Conservation (phyloP, 805 yeast species). For the Candida awuae region DNA sequence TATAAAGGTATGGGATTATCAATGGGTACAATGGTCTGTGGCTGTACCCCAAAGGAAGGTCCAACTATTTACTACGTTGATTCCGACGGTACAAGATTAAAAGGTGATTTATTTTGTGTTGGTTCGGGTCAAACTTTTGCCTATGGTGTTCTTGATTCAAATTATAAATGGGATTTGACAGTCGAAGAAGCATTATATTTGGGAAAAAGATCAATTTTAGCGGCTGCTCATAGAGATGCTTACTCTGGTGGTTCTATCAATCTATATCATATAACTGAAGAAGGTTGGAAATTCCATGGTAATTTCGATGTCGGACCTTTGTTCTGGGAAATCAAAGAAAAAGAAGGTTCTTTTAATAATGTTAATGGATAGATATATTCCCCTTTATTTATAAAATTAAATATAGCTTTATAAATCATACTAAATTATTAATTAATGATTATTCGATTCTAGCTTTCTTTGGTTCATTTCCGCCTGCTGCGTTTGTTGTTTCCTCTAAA, state of each 20-base stretch:
- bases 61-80: constrained; percentile 95
- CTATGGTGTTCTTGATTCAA: constrained; percentile 93
- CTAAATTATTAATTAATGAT: not conserved
- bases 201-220: constrained; percentile 92
- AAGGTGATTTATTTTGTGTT: constrained; percentile 93
- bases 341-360: constrained; percentile 84
- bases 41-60: constrained; percentile 90
- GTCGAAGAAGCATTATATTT: constrained; percentile 91
- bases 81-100: constrained; percentile 91
- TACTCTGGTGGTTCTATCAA: constrained; percentile 96
- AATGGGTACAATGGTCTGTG: constrained; percentile 99
- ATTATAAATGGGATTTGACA: constrained; percentile 82
- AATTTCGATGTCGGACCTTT: constrained; percentile 85
- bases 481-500: not conserved
- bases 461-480: not conserved
- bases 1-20: constrained; percentile 98
- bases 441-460: not conserved
- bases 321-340: constrained; percentile 85
- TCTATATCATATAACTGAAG: constrained; percentile 83
- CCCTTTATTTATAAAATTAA: not conserved
- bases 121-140: constrained; percentile 99
- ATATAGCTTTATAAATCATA: not conserved
- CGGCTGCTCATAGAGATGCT: constrained; percentile 98
- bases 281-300: constrained; percentile 95
- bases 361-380: constrained; percentile 39